Evolutionary conservation across 169 alveolate species (phyloP), one percentile per base, ranked within the genome.

Genomic region (Babesia bovis): DNA sequence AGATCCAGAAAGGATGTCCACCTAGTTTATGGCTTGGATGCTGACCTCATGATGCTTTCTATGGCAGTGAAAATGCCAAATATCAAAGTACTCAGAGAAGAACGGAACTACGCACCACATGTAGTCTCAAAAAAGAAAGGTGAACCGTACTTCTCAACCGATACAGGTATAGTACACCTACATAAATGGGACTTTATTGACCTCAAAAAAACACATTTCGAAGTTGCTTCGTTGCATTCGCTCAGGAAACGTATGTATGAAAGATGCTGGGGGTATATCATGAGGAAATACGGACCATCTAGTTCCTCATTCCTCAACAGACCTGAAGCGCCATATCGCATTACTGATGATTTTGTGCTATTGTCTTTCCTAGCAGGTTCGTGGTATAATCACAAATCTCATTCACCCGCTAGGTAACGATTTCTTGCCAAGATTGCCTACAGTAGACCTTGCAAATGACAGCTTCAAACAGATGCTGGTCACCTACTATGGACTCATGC

Each of bases 21-120:
- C 32, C 53, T 79, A 66, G 87, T 79, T 13, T 79, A 79, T 45
- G 87, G 87, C 3, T 44, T 79, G 19, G 87, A 79, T 51, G 87
- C 87, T 7, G 87, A 79, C 47, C 65, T 79, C 19, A 70, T 79
- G 75, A 67, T 79, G 77, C 58, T 79, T 1, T 67, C 87, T 23
- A 56, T 69, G 70, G 67, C 69, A 26, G 44, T 70, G 15, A 67
- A 79, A 23, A 60, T 67, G 38, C 69, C 75, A 21, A 68, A 79
- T 30, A 61, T 67, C 57, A 65, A 69, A 50, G 57, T 79, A 17
- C 58, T 79, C 25, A 28, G 87, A 66, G 87, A 79, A 41, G 76
- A 79, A 49, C 2, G 76, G 40, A 52, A 59, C 53, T 67, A 58
- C 51, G 55, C 87, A 28, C 87, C 87, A 9, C 87, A 79, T 41